Conservation (phyloP, 2,329 filamentous ascomycete species). For the Pseudocercospora fuligena region DNA sequence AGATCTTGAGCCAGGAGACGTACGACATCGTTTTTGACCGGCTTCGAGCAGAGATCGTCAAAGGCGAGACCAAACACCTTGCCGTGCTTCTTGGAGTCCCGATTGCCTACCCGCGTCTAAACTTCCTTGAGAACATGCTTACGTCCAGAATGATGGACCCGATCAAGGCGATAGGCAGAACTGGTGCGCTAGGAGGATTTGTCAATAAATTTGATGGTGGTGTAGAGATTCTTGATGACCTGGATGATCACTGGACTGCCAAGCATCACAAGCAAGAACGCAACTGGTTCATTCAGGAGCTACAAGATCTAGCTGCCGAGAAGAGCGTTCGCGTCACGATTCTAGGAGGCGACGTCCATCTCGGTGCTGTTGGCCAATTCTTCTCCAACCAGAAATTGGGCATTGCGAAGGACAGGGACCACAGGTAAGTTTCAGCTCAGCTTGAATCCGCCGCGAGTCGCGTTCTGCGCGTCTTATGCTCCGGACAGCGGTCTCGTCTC, state of each 20-base stretch:
- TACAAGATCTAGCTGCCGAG: slow-evolving; percentile 91
- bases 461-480: not conserved
- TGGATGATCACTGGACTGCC: slow-evolving; percentile 97
- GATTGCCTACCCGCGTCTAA: slow-evolving; percentile 52
- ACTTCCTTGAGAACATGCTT: slow-evolving; percentile 70
- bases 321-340: slow-evolving; percentile 92
- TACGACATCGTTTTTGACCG: slow-evolving; percentile 88
- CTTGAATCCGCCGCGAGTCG: not conserved
- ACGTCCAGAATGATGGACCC: slow-evolving; percentile 87
- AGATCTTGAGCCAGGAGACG: slow-evolving; percentile 78
- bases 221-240: slow-evolving; percentile 86
- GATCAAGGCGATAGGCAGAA: slow-evolving; percentile 83
- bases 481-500: not conserved
- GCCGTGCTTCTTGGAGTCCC: slow-evolving; percentile 81
- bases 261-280: slow-evolving; percentile 93
- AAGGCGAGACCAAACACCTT: slow-evolving; percentile 85
- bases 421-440: slow-evolving; percentile 48
- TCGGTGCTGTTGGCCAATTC: slow-evolving; percentile 91
- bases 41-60: slow-evolving; percentile 78
- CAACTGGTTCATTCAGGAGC: slow-evolving; percentile 81
- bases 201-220: slow-evolving; percentile 90
- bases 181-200: slow-evolving; percentile 78
- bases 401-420: slow-evolving; percentile 81
- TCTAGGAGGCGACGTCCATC: slow-evolving; percentile 89
- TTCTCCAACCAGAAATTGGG: slow-evolving; percentile 86